Evolutionary conservation across 305 asterid genomes (phyloP).

Genomic region (Lippia alba): DNA sequence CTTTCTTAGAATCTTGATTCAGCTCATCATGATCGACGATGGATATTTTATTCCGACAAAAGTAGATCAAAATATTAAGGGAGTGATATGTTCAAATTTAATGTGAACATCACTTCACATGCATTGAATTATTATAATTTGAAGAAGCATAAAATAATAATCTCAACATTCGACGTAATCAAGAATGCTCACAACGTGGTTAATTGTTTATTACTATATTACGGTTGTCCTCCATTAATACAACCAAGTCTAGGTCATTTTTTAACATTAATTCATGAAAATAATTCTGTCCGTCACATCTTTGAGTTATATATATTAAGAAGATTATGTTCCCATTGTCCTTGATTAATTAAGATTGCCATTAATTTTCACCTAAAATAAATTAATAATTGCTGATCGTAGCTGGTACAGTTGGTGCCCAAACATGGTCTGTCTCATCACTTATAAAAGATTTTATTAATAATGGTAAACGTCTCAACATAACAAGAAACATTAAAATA

Average conservation of each 20-base stretch:
- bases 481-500: too few relatives aligned
- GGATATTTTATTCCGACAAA: too few relatives aligned
- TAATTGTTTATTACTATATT: neutral
- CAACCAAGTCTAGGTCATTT: constrained; percentile 11
- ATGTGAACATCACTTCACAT: constrained; percentile 16
- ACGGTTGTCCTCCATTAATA: neutral
- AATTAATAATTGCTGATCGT: neutral
- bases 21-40: too few relatives aligned
- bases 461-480: too few relatives aligned
- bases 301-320: neutral
- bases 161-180: neutral
- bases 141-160: neutral
- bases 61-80: too few relatives aligned
- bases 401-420: neutral
- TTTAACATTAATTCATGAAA: neutral
- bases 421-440: too few relatives aligned
- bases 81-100: neutral
- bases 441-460: too few relatives aligned
- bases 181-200: constrained; percentile 25
- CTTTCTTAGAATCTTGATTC: too few relatives aligned
- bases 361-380: neutral
- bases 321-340: constrained; percentile 24
- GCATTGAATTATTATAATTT: neutral
- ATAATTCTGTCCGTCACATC: constrained; percentile 26
- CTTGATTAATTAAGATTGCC: neutral